phyloP scores from a whole-genome alignment of 768 basidiomycete genomes.

The Auriscalpium orientale region DNA sequence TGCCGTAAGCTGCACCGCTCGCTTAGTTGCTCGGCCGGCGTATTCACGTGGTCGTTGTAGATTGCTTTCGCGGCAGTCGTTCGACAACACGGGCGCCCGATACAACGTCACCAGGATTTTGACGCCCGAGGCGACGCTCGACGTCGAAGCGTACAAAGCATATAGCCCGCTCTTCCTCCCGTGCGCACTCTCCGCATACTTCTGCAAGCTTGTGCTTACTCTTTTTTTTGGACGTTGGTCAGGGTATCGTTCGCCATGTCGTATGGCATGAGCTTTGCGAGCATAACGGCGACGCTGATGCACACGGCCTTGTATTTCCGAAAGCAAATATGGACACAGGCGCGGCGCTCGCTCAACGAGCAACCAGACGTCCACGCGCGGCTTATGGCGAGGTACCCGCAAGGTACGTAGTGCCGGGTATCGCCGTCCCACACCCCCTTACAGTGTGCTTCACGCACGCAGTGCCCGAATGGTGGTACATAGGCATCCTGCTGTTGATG shows the following conservation, averaged over 20 bases:
- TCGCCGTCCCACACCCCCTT: background rate
- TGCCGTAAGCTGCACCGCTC: conserved; percentile 25
- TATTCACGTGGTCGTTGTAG: background rate
- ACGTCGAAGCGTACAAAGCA: conserved; percentile 29
- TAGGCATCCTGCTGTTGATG: conserved; percentile 41
- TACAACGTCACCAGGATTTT: conserved; percentile 37
- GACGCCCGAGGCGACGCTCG: conserved; percentile 27
- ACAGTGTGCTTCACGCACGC: background rate
- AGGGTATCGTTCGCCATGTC: conserved; percentile 61
- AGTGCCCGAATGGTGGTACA: conserved; percentile 52
- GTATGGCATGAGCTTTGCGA: conserved; percentile 65
- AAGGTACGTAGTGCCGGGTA: conserved; percentile 5
- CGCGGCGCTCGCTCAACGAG: conserved; percentile 35
- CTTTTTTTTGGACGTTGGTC: background rate
- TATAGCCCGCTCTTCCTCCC: conserved; percentile 40
- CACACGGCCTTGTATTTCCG: conserved; percentile 41
- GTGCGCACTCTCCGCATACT: conserved; percentile 49
- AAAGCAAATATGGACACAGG: conserved; percentile 35
- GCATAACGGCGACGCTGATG: conserved; percentile 36
- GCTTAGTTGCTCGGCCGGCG: background rate
- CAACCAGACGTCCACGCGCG: conserved; percentile 45
- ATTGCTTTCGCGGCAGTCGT: conserved; percentile 39
- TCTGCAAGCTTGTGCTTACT: conserved; percentile 26
- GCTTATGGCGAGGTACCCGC: conserved; percentile 48
- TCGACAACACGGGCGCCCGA: conserved; percentile 32